Conservation (phyloP, 176 grass and related monocot genomes). For the Melocanna baccifera region DNA sequence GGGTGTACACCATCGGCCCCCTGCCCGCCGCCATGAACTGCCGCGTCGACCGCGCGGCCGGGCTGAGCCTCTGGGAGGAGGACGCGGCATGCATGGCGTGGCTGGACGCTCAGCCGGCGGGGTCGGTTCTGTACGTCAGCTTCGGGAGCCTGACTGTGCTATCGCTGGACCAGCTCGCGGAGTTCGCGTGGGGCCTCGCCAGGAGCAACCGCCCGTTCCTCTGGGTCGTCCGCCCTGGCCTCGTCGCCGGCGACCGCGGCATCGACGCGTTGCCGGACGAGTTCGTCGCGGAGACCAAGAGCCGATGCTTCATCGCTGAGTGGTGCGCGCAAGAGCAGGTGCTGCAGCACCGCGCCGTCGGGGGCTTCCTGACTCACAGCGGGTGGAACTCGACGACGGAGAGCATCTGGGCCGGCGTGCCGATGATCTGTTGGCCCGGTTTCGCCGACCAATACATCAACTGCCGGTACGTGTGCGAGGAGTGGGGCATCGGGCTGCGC, state of each 20-base stretch:
- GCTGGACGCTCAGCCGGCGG: slow-evolving; percentile 41
- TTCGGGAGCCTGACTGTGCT: slow-evolving; percentile 54
- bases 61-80: slow-evolving; percentile 60
- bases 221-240: slow-evolving; percentile 34
- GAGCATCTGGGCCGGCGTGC: slow-evolving; percentile 51
- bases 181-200: slow-evolving; percentile 48
- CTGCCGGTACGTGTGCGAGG: slow-evolving; percentile 40
- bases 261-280: slow-evolving; percentile 7
- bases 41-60: not conserved
- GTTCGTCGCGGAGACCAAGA: slow-evolving; percentile 12
- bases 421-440: slow-evolving; percentile 49
- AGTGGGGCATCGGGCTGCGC: slow-evolving; percentile 46
- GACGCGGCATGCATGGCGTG: slow-evolving; percentile 45
- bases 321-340: slow-evolving; percentile 69
- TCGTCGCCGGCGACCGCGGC: slow-evolving; percentile 17
- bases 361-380: slow-evolving; percentile 56
- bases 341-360: slow-evolving; percentile 52
- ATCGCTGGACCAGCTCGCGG: slow-evolving; percentile 12
- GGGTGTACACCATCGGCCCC: slow-evolving; percentile 39
- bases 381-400: slow-evolving; percentile 70
- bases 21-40: slow-evolving; percentile 29
- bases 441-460: slow-evolving; percentile 73
- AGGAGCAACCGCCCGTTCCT: slow-evolving; percentile 25
- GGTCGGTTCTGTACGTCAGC: slow-evolving; percentile 55
- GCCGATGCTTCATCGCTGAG: slow-evolving; percentile 32